A percentile compares a stretch with the other conserved stretches of the same genome.
These are phyloP conservation scores for Populus simonii DNA, from an alignment of 345 rosid species.

Conservation along the genomic window DNA sequence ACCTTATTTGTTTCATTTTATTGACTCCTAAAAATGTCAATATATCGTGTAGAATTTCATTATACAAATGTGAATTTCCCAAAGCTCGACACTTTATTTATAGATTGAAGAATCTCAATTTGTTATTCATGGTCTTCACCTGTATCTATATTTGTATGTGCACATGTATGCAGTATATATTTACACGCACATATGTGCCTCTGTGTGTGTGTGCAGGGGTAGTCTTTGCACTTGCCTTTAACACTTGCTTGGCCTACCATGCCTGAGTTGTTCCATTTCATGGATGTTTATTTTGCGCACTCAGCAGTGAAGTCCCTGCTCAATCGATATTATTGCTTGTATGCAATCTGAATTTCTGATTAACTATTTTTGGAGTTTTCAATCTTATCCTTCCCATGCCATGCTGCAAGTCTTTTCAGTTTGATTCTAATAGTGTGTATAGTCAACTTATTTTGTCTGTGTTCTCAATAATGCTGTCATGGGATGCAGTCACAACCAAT, in stretches of 20 bases:
- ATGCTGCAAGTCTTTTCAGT: background rate
- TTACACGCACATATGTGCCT: background rate
- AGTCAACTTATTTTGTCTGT: background rate
- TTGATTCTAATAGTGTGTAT: background rate
- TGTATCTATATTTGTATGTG: background rate
- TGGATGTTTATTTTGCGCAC: background rate
- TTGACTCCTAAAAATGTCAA: background rate
- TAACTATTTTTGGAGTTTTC: background rate
- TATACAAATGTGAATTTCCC: background rate
- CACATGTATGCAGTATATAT: background rate
- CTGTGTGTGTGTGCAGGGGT: background rate
- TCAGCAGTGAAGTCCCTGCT: too few relatives aligned
- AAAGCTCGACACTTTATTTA: background rate
- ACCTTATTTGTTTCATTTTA: background rate
- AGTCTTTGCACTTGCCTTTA: background rate
- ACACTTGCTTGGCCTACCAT: background rate
- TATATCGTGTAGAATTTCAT: background rate
- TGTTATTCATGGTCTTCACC: background rate
- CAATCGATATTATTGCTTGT: background rate
- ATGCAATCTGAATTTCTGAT: background rate
- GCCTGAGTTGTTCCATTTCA: background rate
- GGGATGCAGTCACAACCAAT: background rate
- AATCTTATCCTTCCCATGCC: background rate
- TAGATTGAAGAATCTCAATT: background rate
- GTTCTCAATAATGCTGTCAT: background rate